Conservation (phyloP, 768 basidiomycete species). For the Inosperma sp. region DNA sequence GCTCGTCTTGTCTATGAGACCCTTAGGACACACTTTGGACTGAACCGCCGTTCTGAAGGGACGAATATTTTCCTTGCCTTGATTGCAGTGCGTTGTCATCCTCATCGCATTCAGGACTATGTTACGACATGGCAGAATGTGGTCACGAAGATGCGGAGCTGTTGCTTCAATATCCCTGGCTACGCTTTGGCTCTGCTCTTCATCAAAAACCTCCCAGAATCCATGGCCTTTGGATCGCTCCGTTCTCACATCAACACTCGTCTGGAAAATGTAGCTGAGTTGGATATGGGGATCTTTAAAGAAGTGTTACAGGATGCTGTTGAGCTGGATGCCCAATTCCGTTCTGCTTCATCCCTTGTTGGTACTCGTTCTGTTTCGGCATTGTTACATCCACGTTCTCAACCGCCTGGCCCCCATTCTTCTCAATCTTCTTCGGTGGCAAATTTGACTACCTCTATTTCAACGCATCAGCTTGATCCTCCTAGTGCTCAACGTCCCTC, state of each 20-base stretch:
- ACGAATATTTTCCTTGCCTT: not conserved
- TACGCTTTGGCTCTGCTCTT: not conserved
- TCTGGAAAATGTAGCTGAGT: not conserved
- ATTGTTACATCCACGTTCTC: too few species aligned
- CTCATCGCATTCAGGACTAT: not conserved
- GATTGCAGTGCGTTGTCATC: not conserved
- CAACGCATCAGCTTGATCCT: too few species aligned
- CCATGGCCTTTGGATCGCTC: not conserved
- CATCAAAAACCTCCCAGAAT: not conserved
- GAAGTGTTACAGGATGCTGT: not conserved
- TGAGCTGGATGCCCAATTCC: not conserved
- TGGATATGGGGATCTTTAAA: not conserved
- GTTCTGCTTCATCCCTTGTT: not conserved
- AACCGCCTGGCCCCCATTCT: too few species aligned
- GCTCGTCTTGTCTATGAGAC: not conserved
- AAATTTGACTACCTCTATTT: too few species aligned
- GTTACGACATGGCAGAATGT: not conserved
- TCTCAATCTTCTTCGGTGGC: too few species aligned
- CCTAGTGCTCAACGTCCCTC: too few species aligned
- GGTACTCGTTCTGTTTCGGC: too few species aligned
- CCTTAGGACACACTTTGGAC: not conserved
- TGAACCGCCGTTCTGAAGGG: not conserved
- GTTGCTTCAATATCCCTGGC: not conserved
- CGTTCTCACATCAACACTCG: not conserved
- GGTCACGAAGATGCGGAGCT: not conserved